Conservation (phyloP, 192 early-diverging fungal genomes). For the Coemansia sp. region DNA sequence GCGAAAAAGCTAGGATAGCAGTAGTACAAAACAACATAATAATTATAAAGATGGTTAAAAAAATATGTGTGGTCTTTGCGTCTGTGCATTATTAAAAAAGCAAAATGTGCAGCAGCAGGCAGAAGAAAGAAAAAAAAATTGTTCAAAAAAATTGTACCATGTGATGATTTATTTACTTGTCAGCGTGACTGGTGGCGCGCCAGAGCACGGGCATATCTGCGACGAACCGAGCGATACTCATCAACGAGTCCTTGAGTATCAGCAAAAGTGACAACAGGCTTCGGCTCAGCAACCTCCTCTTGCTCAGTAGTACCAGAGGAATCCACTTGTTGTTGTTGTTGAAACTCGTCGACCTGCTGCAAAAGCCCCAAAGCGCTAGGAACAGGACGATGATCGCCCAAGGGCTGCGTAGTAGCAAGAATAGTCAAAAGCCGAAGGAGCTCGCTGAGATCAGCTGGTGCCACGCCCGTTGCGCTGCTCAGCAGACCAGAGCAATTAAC, state of each 20-base stretch:
- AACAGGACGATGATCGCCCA: neutral
- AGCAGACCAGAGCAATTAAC: conserved; percentile 11
- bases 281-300: neutral
- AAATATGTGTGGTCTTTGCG: too few species aligned
- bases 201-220: conserved; percentile 25
- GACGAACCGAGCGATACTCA: conserved; percentile 36
- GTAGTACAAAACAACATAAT: conserved; percentile 10
- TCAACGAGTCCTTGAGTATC: conserved; percentile 22
- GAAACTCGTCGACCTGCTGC: conserved; percentile 34
- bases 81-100: too few species aligned
- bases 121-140: neutral
- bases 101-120: too few species aligned
- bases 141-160: neutral
- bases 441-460: conserved; percentile 22
- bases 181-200: conserved; percentile 19
- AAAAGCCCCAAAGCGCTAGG: conserved; percentile 13
- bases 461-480: conserved; percentile 20
- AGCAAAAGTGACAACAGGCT: neutral
- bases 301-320: neutral
- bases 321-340: neutral
- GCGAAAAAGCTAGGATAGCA: neutral
- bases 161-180: neutral
- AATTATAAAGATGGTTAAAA: neutral
- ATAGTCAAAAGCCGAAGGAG: conserved; percentile 20
- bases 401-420: neutral